Percentiles rank a stretch among this genome's conserved stretches.
phyloP scores from a whole-genome alignment of 1,284 basidiomycete genomes.

The Pseudozyma sp. region DNA sequence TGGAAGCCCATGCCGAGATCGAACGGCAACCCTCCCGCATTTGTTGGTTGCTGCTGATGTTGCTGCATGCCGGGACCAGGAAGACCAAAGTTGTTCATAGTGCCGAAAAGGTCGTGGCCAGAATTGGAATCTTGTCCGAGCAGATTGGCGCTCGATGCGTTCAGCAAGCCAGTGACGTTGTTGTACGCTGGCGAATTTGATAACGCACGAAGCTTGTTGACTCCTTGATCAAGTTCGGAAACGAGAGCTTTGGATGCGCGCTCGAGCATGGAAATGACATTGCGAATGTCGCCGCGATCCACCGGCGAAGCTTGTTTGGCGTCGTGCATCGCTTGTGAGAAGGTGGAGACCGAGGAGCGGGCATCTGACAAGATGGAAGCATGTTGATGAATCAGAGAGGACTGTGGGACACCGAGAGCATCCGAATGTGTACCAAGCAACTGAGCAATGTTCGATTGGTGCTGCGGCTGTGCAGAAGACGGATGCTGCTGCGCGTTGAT shows the following conservation, averaged over 20 bases:
- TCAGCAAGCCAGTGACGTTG: slow-evolving; percentile 20
- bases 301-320: slow-evolving; percentile 34
- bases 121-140: slow-evolving; percentile 7
- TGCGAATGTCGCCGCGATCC: slow-evolving; percentile 39
- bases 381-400: slow-evolving; percentile 36
- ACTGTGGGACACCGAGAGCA: slow-evolving; percentile 6
- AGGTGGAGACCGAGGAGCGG: slow-evolving; percentile 32
- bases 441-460: slow-evolving; percentile 21
- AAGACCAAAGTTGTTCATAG: slow-evolving; percentile 21
- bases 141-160: slow-evolving; percentile 4
- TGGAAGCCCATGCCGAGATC: slow-evolving; percentile 29
- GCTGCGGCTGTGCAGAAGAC: not conserved
- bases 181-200: slow-evolving; percentile 21
- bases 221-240: slow-evolving; percentile 37
- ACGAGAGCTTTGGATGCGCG: slow-evolving; percentile 28
- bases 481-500: slow-evolving; percentile 24
- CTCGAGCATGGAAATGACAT: slow-evolving; percentile 33
- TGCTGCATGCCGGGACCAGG: slow-evolving; percentile 17
- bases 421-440: slow-evolving; percentile 17
- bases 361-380: slow-evolving; percentile 32
- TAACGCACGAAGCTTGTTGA: slow-evolving; percentile 29
- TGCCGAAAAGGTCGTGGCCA: slow-evolving; percentile 29
- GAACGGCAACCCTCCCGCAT: slow-evolving; percentile 19
- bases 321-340: slow-evolving; percentile 26
- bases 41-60: slow-evolving; percentile 6